Conservation (phyloP, 1,284 basidiomycete genomes). For the Cryptococcus sp. region DNA sequence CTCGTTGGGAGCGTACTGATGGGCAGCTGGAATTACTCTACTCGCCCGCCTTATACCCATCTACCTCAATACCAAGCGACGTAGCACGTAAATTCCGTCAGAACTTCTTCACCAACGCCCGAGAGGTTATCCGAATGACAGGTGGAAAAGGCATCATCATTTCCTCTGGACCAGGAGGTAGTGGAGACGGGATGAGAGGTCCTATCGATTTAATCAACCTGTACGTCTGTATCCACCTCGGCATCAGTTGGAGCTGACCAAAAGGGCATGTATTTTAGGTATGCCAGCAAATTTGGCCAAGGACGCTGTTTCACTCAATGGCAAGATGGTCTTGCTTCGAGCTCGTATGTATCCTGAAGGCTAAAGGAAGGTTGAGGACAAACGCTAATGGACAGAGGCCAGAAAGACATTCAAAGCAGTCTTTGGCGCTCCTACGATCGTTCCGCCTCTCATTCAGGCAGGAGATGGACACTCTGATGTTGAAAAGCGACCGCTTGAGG, state of each 20-base stretch:
- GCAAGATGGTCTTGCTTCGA: conserved; percentile 40
- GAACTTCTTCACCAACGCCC: conserved; percentile 45
- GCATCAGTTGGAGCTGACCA: background rate
- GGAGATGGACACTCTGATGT: no score
- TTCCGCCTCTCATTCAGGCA: conserved; percentile 14
- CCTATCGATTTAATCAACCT: conserved; percentile 46
- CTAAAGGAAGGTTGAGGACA: no score
- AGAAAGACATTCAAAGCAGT: conserved; percentile 44
- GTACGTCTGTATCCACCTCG: conserved; percentile 16
- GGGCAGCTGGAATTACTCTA: conserved; percentile 46
- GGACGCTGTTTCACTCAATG: conserved; percentile 37
- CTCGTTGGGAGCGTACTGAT: background rate
- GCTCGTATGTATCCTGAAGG: conserved; percentile 37
- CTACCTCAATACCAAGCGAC: conserved; percentile 23
- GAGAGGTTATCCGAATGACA: conserved; percentile 45
- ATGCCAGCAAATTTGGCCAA: conserved; percentile 48
- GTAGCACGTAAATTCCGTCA: conserved; percentile 34
- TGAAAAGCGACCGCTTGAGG: conserved; percentile 2
- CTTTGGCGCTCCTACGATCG: conserved; percentile 35
- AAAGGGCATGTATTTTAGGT: conserved; percentile 26
- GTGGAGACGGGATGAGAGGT: conserved; percentile 29
- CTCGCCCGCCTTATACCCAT: conserved; percentile 39
- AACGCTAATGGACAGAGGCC: conserved; percentile 29
- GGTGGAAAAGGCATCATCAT: conserved; percentile 45
- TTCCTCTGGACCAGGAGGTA: conserved; percentile 37